Evolutionary conservation across 225 moss, liverwort and hornwort species (phyloP).

Genomic region (Thuidium tamariscinum): DNA sequence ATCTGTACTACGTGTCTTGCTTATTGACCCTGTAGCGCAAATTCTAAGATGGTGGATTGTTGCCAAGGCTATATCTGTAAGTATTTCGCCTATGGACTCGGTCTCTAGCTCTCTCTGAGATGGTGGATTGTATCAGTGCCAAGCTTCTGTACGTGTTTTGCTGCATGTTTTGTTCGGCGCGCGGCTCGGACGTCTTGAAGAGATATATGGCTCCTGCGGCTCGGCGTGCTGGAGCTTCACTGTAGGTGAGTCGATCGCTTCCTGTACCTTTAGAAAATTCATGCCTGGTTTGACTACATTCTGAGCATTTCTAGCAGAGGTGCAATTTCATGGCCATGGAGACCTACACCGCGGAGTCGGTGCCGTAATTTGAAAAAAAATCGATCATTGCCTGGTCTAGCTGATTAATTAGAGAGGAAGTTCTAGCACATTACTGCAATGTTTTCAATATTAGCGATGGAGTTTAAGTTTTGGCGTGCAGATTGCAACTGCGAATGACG

Average conservation of each 20-base stretch:
- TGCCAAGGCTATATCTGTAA: background rate
- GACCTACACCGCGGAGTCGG: no score
- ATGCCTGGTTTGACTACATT: background rate
- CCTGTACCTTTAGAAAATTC: background rate
- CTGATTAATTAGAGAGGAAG: background rate
- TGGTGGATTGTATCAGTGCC: background rate
- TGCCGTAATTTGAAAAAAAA: background rate
- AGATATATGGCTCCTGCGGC: background rate
- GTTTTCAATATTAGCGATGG: background rate
- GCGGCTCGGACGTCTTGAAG: background rate
- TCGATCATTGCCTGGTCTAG: background rate
- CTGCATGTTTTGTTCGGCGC: background rate
- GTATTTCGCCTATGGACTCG: background rate
- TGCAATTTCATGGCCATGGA: background rate
- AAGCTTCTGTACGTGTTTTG: background rate
- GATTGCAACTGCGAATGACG: background rate
- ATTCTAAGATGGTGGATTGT: background rate
- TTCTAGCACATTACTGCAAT: background rate
- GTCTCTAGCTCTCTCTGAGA: background rate
- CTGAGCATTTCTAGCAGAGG: background rate
- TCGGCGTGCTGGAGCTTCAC: background rate
- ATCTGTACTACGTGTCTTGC: background rate
- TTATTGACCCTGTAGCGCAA: background rate
- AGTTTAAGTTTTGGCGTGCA: background rate
- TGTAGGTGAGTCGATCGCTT: background rate